Evolutionary conservation across 2,329 filamentous ascomycete genomes (phyloP).

Genomic region (Beauveria pseudobassiana): DNA sequence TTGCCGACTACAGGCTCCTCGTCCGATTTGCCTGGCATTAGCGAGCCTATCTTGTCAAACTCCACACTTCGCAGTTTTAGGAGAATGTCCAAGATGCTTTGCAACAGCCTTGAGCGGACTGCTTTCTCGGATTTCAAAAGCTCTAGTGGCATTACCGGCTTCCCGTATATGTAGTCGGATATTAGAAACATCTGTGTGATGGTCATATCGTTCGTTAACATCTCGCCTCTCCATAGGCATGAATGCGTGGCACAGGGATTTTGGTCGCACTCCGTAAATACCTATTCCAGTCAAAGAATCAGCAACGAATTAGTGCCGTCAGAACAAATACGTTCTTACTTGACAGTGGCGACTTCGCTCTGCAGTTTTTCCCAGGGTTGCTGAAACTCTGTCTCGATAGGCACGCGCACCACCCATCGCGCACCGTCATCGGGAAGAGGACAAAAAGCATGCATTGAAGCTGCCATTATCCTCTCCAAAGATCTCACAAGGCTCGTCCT

Average conservation of each 20-base stretch:
- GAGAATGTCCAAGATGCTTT: conserved; percentile 20
- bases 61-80: conserved; percentile 17
- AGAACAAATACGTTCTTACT: conserved; percentile 7
- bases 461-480: background rate
- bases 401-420: conserved; percentile 19
- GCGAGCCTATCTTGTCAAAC: conserved; percentile 19
- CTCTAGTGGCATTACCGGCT: background rate
- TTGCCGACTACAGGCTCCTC: background rate
- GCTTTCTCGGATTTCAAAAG: background rate
- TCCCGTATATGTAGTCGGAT: conserved; percentile 15
- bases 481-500: background rate
- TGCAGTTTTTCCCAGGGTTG: conserved; percentile 20
- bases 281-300: conserved; percentile 3
- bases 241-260: conserved; percentile 19
- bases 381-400: conserved; percentile 17
- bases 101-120: conserved; percentile 16
- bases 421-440: conserved; percentile 2
- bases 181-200: conserved; percentile 17
- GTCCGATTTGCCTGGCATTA: conserved; percentile 17
- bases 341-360: conserved; percentile 20
- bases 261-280: conserved; percentile 17
- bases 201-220: background rate
- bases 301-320: background rate
- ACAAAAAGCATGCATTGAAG: conserved; percentile 5
- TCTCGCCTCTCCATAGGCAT: conserved; percentile 16